These are phyloP conservation scores for Mycena vitilis DNA, from an alignment of 768 basidiomycete species.

Conservation along the genomic window DNA sequence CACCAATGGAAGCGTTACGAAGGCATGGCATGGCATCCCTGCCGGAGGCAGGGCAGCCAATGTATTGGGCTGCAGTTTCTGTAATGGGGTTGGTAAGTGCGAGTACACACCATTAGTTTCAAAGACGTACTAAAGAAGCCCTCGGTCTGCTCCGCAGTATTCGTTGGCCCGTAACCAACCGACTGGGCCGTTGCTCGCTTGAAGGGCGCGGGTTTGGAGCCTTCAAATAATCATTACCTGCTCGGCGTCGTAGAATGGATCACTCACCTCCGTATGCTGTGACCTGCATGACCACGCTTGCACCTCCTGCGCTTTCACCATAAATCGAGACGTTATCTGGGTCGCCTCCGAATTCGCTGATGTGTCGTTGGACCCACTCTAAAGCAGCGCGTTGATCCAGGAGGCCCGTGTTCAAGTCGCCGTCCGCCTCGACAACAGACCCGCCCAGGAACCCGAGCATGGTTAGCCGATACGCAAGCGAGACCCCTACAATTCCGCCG, in stretches of 20 bases:
- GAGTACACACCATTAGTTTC: no score
- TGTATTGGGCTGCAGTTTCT: constrained; percentile 45
- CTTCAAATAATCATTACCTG: constrained; percentile 26
- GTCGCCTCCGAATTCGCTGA: constrained; percentile 49
- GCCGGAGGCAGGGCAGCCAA: constrained; percentile 45
- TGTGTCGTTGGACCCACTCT: constrained; percentile 56
- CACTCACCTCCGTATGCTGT: constrained; percentile 54
- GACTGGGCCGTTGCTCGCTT: constrained; percentile 54
- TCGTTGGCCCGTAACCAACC: constrained; percentile 54
- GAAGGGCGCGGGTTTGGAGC: constrained; percentile 51
- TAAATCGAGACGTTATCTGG: constrained; percentile 48
- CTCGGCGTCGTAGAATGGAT: not conserved
- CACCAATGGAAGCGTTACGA: constrained; percentile 50
- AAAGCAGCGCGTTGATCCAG: constrained; percentile 54
- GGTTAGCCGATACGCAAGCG: constrained; percentile 47
- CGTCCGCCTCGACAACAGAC: constrained; percentile 46
- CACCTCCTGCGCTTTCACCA: constrained; percentile 57
- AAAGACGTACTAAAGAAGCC: constrained; percentile 49
- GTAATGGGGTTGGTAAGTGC: not conserved
- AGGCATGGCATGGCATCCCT: constrained; percentile 48
- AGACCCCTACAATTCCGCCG: constrained; percentile 47
- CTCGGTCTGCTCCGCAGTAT: constrained; percentile 43
- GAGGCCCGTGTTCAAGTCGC: constrained; percentile 53
- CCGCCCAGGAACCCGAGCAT: constrained; percentile 48
- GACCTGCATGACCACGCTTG: constrained; percentile 57